Evolutionary conservation across 805 yeast genomes (phyloP).

Genomic region (Komagataella kurtzmanii): DNA sequence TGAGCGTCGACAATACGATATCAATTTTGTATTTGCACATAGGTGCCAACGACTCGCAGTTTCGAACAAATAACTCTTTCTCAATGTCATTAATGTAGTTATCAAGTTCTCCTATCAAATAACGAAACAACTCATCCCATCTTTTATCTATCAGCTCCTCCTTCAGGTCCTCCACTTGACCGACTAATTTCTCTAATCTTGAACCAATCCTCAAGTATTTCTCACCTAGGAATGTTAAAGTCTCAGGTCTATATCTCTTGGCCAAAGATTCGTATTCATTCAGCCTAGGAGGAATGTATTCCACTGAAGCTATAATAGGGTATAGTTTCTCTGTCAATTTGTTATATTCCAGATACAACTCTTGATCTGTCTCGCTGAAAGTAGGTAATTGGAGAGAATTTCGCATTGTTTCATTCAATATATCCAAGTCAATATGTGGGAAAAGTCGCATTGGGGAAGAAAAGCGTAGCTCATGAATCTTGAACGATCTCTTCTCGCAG

Average conservation of each 20-base stretch:
- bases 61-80: constrained; percentile 6
- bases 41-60: constrained; percentile 1
- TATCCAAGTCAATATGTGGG: constrained; percentile 21
- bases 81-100: constrained; percentile 14
- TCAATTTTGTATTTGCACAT: constrained; percentile 1
- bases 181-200: constrained; percentile 26
- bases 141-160: constrained; percentile 33
- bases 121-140: constrained; percentile 42
- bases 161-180: constrained; percentile 27
- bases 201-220: constrained; percentile 25
- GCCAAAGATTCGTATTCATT: constrained; percentile 25
- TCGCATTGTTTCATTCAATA: constrained; percentile 16
- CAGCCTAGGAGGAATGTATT: constrained; percentile 35
- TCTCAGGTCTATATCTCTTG: constrained; percentile 15
- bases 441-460: constrained; percentile 27
- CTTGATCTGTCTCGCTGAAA: constrained; percentile 22
- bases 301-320: constrained; percentile 39
- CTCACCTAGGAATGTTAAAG: constrained; percentile 17
- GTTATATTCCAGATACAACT: constrained; percentile 26
- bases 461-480: constrained; percentile 22
- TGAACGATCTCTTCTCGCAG: constrained; percentile 20
- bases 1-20: constrained; percentile 6
- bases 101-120: constrained; percentile 27
- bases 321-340: constrained; percentile 25
- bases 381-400: constrained; percentile 21